Conservation (phyloP, 2,329 filamentous ascomycete species). For the Metarhizium album region DNA sequence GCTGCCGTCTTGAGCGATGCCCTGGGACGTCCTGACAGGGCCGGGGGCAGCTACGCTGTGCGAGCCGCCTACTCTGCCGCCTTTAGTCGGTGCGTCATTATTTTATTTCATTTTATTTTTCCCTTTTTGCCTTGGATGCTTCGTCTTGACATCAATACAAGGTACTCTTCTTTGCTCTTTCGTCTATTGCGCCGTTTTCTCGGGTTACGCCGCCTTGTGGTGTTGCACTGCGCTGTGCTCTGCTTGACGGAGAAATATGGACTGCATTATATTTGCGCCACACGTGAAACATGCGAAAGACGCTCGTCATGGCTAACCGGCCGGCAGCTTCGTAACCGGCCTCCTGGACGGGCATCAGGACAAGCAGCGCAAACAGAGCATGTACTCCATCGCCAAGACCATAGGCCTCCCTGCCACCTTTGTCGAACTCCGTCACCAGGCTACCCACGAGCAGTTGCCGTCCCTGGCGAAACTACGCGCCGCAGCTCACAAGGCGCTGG, state of each 20-base stretch:
- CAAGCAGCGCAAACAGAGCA: constrained; percentile 56
- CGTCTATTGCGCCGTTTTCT: neutral
- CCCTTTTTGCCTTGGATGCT: neutral
- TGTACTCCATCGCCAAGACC: constrained; percentile 60
- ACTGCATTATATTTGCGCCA: too few relatives aligned
- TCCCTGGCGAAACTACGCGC: constrained; percentile 61
- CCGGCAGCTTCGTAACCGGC: constrained; percentile 63
- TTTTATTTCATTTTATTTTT: neutral
- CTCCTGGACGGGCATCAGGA: constrained; percentile 65
- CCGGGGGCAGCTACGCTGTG: constrained; percentile 43
- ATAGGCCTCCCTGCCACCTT: constrained; percentile 66
- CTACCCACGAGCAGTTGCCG: constrained; percentile 80
- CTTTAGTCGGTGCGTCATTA: constrained; percentile 53
- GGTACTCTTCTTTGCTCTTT: neutral
- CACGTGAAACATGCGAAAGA: neutral
- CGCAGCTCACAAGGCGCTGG: constrained; percentile 58
- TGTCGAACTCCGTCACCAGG: constrained; percentile 81
- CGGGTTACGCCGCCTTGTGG: neutral
- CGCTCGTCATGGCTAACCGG: neutral
- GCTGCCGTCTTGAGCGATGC: constrained; percentile 59
- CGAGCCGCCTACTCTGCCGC: constrained; percentile 63
- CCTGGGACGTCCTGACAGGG: constrained; percentile 17
- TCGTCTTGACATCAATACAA: too few relatives aligned
- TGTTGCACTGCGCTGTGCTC: neutral
- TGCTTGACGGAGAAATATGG: too few relatives aligned